A percentile compares a stretch with the other conserved stretches of the same genome.
Evolutionary conservation across 164 flowering plant species (phyloP).

Genomic region (Annona squamosa): DNA sequence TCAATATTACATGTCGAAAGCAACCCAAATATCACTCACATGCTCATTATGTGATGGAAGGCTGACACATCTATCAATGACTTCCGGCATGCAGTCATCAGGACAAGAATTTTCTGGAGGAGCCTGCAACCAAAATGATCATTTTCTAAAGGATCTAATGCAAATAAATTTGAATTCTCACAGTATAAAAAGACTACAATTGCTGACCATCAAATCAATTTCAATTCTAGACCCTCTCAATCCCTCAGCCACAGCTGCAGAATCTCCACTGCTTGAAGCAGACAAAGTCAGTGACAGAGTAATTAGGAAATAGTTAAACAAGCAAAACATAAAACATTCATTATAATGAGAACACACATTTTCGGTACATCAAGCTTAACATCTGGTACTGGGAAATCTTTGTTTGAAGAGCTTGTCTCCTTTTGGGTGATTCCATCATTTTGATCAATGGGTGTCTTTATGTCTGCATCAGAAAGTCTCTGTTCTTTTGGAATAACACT

Average conservation of each 20-base stretch:
- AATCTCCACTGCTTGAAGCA: background rate
- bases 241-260: slow-evolving; percentile 9
- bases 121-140: slow-evolving; percentile 25
- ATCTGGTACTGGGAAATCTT: slow-evolving; percentile 5
- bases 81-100: slow-evolving; percentile 7
- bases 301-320: background rate
- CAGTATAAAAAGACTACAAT: background rate
- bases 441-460: background rate
- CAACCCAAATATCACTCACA: slow-evolving; percentile 7
- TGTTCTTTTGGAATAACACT: background rate
- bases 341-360: slow-evolving; percentile 1
- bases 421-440: slow-evolving; percentile 1
- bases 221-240: slow-evolving; percentile 24
- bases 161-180: background rate
- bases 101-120: slow-evolving; percentile 18
- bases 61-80: background rate
- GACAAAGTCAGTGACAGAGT: background rate
- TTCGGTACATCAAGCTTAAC: slow-evolving; percentile 4
- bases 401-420: background rate
- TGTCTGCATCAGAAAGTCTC: background rate
- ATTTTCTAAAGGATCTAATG: slow-evolving; percentile 3
- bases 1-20: background rate
- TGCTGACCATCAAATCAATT: slow-evolving; percentile 49
- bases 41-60: background rate
- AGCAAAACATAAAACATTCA: background rate